Evolutionary conservation across 495 filamentous ascomycete genomes (phyloP), one percentile per base, ranked within the genome.

Genomic region (Penicillium maclennaniae): DNA sequence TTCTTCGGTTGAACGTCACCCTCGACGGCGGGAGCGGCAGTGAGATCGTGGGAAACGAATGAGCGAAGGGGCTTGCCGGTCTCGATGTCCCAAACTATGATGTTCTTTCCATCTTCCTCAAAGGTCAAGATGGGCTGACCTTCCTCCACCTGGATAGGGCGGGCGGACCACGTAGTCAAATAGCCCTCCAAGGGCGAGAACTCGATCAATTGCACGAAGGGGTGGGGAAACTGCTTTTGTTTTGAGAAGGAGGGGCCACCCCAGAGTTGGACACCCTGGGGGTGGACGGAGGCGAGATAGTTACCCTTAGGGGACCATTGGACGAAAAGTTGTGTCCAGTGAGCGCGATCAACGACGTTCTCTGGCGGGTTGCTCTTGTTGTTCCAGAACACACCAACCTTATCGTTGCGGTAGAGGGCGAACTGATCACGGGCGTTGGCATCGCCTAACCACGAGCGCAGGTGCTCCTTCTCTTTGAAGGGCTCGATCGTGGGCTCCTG

Each of bases 81-180:
- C 56, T 87, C 89, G 48, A 97, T 84, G 70, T 98, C 93, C 93
- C 93, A 98, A 62, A 98, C 89, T 62, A 98, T 87, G 65, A 97
- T 97, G 79, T 96, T 95, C 81, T 97, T 97, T 56, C 93, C 93
- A 60, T 98, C 93, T 66, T 98, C 93, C 65, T 97, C 93, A 54
- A 88, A 71, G 7, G 88, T 84, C 28, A 98, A 73, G 3, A 88
- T 71, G 6, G 64, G 58, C 17, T 92, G 87, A 59, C 88, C 88
- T 65, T 97, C 93, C 37, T 92, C 89, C 27, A 98, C 90, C 53
- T 85, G 80, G 58, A 98, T 92, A 21, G 93, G 89, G 27, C 87
- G 80, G 68, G 92, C 88, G 23, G 92, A 97, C 93, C 93, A 98
- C 31, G 93, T 97, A 31, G 92, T 92, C 43, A 98, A 61, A 72